Percentiles rank a stretch among this genome's conserved stretches.
These are phyloP conservation scores for Suillus tomentosus DNA, from an alignment of 768 basidiomycete species.

Conservation along the genomic window DNA sequence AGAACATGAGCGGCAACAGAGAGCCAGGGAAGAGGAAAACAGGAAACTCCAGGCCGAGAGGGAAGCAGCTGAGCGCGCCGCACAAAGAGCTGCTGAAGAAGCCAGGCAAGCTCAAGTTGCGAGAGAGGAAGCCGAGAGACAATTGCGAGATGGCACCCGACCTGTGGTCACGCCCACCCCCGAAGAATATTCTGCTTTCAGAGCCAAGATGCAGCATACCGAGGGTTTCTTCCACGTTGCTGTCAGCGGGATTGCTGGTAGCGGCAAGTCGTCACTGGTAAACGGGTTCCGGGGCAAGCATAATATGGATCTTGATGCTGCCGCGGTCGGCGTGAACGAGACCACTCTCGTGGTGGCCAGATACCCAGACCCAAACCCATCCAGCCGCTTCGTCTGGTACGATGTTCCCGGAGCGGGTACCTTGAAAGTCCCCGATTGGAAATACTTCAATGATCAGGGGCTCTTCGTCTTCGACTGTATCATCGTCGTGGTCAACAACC, in stretches of 20 bases:
- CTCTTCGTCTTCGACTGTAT: conserved; percentile 31
- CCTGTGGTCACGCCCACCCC: conserved; percentile 19
- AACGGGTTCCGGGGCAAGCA: conserved; percentile 28
- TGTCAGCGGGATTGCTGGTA: conserved; percentile 14
- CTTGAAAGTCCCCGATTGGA: conserved; percentile 24
- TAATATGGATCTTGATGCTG: conserved; percentile 22
- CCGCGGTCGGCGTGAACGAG: conserved; percentile 27
- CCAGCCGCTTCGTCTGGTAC: conserved; percentile 27
- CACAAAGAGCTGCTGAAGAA: conserved; percentile 24
- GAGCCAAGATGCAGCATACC: conserved; percentile 7
- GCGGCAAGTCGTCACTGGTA: conserved; percentile 22
- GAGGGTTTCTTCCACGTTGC: conserved; percentile 21
- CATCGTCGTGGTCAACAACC: conserved; percentile 27
- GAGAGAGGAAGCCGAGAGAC: conserved; percentile 19
- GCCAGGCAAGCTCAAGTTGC: conserved; percentile 25
- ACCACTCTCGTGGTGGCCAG: conserved; percentile 24
- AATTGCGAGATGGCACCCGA: conserved; percentile 16
- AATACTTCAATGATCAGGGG: conserved; percentile 32
- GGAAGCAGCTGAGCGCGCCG: conserved; percentile 28
- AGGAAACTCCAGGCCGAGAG: conserved; percentile 14
- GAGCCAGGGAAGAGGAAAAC: conserved; percentile 18
- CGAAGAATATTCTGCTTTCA: conserved; percentile 16
- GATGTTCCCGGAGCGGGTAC: conserved; percentile 35
- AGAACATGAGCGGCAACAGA: conserved; percentile 27
- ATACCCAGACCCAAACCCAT: conserved; percentile 23